Percentiles rank a stretch among this genome's conserved stretches.
phyloP scores from a whole-genome alignment of 1,284 basidiomycete species.

The Rhizopogon parksii region DNA sequence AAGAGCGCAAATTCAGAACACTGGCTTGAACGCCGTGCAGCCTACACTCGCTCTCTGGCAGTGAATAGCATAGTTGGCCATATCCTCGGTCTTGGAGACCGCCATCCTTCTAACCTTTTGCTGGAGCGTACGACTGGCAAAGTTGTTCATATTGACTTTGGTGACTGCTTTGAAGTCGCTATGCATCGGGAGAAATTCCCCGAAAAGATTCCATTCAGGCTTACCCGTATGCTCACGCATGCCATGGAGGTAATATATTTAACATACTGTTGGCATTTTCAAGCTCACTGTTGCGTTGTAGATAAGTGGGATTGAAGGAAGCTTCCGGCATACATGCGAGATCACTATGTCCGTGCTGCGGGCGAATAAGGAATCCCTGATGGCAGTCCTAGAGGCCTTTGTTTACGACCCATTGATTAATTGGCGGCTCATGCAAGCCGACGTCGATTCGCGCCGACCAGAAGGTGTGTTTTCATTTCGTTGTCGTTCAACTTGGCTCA shows the following conservation, averaged over 20 bases:
- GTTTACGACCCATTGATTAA: constrained; percentile 88
- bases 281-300: constrained; percentile 25
- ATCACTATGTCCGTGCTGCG: constrained; percentile 96
- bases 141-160: constrained; percentile 97
- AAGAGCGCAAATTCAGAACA: constrained; percentile 94
- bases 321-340: constrained; percentile 93
- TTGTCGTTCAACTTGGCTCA: constrained; percentile 3
- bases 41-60: constrained; percentile 92
- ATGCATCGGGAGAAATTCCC: constrained; percentile 99
- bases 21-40: constrained; percentile 96
- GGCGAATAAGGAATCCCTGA: constrained; percentile 95
- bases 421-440: constrained; percentile 78
- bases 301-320: constrained; percentile 97
- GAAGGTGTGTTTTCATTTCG: constrained; percentile 40
- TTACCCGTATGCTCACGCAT: constrained; percentile 97
- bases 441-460: constrained; percentile 53
- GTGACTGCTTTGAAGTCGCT: constrained; percentile 91
- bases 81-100: constrained; percentile 96
- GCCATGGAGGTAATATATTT: constrained; percentile 85
- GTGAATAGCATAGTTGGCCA: constrained; percentile 97
- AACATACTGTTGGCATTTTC: constrained; percentile 7
- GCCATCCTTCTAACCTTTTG: constrained; percentile 95
- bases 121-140: constrained; percentile 91
- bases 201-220: constrained; percentile 96
- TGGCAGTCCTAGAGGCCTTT: constrained; percentile 96